Conservation (phyloP, 2,329 filamentous ascomycete genomes). For the Colletotrichum tamarilloi region DNA sequence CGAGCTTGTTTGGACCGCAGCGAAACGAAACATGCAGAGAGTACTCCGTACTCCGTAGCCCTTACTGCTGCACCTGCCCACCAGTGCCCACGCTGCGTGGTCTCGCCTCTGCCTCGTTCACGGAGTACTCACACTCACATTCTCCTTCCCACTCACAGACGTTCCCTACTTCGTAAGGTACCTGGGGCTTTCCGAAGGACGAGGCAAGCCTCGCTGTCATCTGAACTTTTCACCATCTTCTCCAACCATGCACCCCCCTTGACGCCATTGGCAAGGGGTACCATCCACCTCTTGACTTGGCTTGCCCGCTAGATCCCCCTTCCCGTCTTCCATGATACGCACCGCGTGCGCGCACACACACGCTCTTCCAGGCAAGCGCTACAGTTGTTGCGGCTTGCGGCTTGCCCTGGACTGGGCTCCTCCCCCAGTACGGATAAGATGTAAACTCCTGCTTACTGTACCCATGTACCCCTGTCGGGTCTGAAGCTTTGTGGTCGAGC, state of each 20-base stretch:
- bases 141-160: background rate
- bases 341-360: constrained; percentile 5
- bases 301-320: constrained; percentile 25
- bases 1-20: constrained; percentile 36
- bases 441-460: constrained; percentile 17
- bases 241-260: constrained; percentile 21
- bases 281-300: constrained; percentile 2
- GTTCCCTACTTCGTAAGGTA: constrained; percentile 2
- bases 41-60: background rate
- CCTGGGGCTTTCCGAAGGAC: constrained; percentile 12
- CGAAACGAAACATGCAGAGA: constrained; percentile 35
- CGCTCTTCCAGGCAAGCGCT: constrained; percentile 4
- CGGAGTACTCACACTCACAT: background rate
- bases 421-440: background rate
- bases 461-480: constrained; percentile 29
- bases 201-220: constrained; percentile 33
- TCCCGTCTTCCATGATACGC: constrained; percentile 25
- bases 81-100: background rate
- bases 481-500: constrained; percentile 36
- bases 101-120: background rate
- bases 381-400: background rate
- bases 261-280: constrained; percentile 9
- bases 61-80: background rate
- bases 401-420: constrained; percentile 4
- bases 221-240: constrained; percentile 32